phyloP scores from a whole-genome alignment of 306 rosid species.

The Cercis canadensis region DNA sequence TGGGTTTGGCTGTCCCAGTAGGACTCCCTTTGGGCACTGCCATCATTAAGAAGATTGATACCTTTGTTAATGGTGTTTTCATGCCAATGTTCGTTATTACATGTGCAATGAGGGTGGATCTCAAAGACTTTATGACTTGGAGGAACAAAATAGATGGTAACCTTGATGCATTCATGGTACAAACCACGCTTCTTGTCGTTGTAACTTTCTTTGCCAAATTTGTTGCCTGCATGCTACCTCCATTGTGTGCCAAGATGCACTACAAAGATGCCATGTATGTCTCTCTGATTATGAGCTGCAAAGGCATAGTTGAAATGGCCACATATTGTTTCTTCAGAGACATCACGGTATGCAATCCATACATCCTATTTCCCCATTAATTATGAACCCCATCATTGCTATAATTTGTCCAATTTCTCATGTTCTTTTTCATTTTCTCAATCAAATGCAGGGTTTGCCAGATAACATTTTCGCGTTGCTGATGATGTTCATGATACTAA shows the following conservation, averaged over 20 bases:
- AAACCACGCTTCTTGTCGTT: slow-evolving; percentile 10
- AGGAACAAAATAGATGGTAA: neutral
- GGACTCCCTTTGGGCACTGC: slow-evolving; percentile 80
- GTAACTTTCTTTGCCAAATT: slow-evolving; percentile 39
- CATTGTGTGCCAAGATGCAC: slow-evolving; percentile 51
- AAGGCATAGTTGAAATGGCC: slow-evolving; percentile 71
- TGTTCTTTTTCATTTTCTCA: neutral
- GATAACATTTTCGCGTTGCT: slow-evolving; percentile 35
- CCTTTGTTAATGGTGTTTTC: slow-evolving; percentile 46
- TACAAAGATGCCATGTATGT: slow-evolving; percentile 46
- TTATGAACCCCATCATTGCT: too few relatives aligned
- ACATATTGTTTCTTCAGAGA: slow-evolving; percentile 41
- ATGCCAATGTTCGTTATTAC: slow-evolving; percentile 66
- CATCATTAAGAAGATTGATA: slow-evolving; percentile 59
- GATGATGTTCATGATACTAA: slow-evolving; percentile 27
- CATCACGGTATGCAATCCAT: slow-evolving; percentile 44
- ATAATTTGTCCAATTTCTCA: neutral
- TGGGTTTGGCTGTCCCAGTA: slow-evolving; percentile 72
- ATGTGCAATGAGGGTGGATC: slow-evolving; percentile 52
- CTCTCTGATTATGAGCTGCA: slow-evolving; percentile 58
- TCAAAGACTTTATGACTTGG: slow-evolving; percentile 17
- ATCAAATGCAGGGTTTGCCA: slow-evolving; percentile 42
- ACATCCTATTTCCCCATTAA: too few relatives aligned
- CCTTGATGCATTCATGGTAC: slow-evolving; percentile 22
- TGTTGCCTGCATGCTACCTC: slow-evolving; percentile 38